Evolutionary conservation across 225 moss, liverwort and hornwort genomes (phyloP).

Genomic region (Thuidium tamariscinum): DNA sequence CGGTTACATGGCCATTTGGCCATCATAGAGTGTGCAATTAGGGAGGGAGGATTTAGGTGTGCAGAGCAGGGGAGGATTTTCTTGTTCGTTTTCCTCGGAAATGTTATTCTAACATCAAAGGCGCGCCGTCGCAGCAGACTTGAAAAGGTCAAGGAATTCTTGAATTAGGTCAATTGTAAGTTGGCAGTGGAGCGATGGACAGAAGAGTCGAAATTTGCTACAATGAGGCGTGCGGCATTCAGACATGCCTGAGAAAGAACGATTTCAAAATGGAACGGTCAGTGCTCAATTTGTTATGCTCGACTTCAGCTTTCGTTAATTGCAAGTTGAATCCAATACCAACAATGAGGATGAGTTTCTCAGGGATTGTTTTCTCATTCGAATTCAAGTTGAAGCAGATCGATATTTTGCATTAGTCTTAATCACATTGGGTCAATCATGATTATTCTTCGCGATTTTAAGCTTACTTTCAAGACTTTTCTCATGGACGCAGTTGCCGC

Average conservation of each 20-base stretch:
- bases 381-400: background rate
- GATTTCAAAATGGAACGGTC: constrained; percentile 23
- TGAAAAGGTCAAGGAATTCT: background rate
- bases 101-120: too few relatives aligned
- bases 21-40: background rate
- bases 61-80: background rate
- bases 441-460: background rate
- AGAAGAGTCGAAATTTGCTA: constrained; percentile 9
- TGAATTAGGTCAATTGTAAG: background rate
- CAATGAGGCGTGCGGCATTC: constrained; percentile 5
- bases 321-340: background rate
- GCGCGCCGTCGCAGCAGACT: background rate
- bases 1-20: too few relatives aligned
- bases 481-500: constrained; percentile 1
- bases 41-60: background rate
- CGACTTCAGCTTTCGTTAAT: background rate
- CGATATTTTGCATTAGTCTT: background rate
- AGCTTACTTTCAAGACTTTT: background rate
- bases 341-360: background rate
- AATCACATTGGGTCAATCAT: background rate
- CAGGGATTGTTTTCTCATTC: too few relatives aligned
- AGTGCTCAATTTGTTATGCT: background rate
- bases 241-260: constrained; percentile 13
- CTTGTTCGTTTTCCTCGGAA: background rate
- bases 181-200: background rate